These are phyloP conservation scores for Ramaria rubella DNA, from an alignment of 768 basidiomycete species.

Conservation along the genomic window DNA sequence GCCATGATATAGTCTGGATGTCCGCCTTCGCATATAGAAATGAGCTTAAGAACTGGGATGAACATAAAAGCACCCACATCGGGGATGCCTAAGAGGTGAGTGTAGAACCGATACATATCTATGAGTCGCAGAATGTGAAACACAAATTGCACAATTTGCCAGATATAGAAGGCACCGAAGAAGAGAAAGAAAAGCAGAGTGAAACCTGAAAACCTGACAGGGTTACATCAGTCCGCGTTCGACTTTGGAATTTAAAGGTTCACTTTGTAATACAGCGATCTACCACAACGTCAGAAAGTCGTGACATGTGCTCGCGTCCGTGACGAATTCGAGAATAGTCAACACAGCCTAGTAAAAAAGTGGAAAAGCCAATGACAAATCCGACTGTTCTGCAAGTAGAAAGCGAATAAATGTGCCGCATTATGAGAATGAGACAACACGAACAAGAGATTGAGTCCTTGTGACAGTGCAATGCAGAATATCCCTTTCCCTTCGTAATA, in stretches of 20 bases:
- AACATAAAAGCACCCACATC: conserved; percentile 52
- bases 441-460: conserved; percentile 91
- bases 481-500: conserved; percentile 98
- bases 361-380: conserved; percentile 97
- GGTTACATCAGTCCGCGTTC: background rate
- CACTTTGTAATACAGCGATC: conserved; percentile 79
- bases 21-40: conserved; percentile 57
- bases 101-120: conserved; percentile 96
- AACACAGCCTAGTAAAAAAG: conserved; percentile 90
- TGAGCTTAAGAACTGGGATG: conserved; percentile 11
- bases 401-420: conserved; percentile 16
- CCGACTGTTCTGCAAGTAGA: conserved; percentile 71
- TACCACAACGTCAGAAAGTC: conserved; percentile 77
- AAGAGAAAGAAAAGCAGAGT: conserved; percentile 78
- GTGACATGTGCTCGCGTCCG: conserved; percentile 45
- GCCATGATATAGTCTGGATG: conserved; percentile 97
- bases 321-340: conserved; percentile 79
- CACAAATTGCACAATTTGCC: conserved; percentile 79
- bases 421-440: conserved; percentile 32
- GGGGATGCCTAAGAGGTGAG: conserved; percentile 85
- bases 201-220: conserved; percentile 70
- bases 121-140: conserved; percentile 70
- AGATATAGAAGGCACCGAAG: conserved; percentile 82
- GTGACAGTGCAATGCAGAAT: conserved; percentile 86
- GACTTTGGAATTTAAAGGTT: conserved; percentile 20